Percentiles rank a stretch among this genome's conserved stretches.
Conservation (phyloP, 768 basidiomycete genomes). For the Galerina marginata region DNA sequence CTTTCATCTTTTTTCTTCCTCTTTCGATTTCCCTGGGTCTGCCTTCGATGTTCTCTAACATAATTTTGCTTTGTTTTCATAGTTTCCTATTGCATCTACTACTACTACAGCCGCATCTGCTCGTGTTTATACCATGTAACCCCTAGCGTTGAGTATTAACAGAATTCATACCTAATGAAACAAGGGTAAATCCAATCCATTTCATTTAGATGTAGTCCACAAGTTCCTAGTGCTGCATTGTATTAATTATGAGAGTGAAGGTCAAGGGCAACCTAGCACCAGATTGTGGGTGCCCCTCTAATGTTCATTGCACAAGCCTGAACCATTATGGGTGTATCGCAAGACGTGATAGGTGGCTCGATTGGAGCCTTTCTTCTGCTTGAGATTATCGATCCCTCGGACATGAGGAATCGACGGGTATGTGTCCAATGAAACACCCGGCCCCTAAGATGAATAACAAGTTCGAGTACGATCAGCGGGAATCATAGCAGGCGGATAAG, state of each 20-base stretch:
- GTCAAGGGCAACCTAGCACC: background rate
- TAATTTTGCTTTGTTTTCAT: conserved; percentile 15
- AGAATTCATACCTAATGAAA: background rate
- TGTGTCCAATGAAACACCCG: conserved; percentile 58
- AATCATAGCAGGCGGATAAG: background rate
- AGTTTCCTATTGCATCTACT: conserved; percentile 14
- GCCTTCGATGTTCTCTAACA: conserved; percentile 14
- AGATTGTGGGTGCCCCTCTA: conserved; percentile 1
- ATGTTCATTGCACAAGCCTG: conserved; percentile 23
- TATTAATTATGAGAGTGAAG: background rate
- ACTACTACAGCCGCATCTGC: conserved; percentile 18
- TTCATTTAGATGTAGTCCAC: background rate
- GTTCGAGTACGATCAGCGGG: conserved; percentile 1
- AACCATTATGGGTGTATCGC: conserved; percentile 32
- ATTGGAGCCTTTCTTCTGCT: conserved; percentile 32
- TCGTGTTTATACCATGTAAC: conserved; percentile 20
- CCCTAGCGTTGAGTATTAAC: conserved; percentile 13
- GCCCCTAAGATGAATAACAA: conserved; percentile 46
- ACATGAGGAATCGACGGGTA: conserved; percentile 45
- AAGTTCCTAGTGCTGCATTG: too few relatives aligned
- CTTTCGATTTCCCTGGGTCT: conserved; percentile 24
- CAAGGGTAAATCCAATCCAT: background rate
- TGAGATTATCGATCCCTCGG: conserved; percentile 34
- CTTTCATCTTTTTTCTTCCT: conserved; percentile 13
- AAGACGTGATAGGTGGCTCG: conserved; percentile 34